phyloP scores from a whole-genome alignment of 805 yeast genomes.

The Henningerozyma blattae region DNA sequence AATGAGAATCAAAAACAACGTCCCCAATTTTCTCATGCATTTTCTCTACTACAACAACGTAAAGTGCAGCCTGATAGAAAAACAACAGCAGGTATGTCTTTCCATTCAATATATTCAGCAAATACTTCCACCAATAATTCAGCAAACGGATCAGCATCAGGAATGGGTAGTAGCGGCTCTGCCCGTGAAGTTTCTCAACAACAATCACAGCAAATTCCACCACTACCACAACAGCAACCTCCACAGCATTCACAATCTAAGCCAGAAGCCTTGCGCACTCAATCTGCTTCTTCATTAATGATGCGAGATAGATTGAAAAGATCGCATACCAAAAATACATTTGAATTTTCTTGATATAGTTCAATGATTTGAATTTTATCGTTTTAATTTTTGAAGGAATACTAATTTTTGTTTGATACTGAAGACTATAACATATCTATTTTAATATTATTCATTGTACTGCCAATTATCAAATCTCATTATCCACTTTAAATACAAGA shows the following conservation, averaged over 20 bases:
- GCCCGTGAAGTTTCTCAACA: background rate
- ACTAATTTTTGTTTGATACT: too few species aligned
- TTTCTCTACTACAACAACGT: background rate
- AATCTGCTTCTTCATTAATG: constrained; percentile 13
- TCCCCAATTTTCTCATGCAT: background rate
- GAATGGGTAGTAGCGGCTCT: background rate
- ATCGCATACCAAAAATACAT: constrained; percentile 7
- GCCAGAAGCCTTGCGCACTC: background rate
- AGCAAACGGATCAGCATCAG: background rate
- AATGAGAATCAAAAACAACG: background rate
- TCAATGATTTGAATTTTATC: too few species aligned
- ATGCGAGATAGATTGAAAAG: constrained; percentile 23
- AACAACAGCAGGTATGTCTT: constrained; percentile 15
- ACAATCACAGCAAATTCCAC: constrained; percentile 1
- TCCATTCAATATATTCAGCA: constrained; percentile 13
- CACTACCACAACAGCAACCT: background rate
- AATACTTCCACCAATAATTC: constrained; percentile 2
- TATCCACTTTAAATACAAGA: too few species aligned
- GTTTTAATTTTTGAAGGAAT: too few species aligned
- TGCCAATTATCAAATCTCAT: too few species aligned
- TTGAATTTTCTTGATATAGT: too few species aligned
- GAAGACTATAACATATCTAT: too few species aligned
- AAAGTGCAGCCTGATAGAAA: background rate
- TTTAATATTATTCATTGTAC: too few species aligned
- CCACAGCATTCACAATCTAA: background rate